Conservation (phyloP, 1,284 basidiomycete species). For the Trichosporon sp. region DNA sequence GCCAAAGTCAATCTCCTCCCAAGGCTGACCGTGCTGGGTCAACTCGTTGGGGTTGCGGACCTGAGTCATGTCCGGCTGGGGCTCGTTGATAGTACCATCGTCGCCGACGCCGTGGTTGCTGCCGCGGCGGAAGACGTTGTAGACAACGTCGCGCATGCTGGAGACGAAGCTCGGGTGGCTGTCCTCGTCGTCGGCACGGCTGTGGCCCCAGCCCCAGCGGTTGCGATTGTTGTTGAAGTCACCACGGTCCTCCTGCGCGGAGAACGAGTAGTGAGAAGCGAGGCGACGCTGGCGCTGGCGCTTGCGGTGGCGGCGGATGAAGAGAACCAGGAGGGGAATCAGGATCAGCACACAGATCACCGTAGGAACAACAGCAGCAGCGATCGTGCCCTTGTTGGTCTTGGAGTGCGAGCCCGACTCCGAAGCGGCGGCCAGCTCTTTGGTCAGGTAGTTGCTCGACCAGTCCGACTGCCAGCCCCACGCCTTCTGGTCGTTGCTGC, state of each 20-base stretch:
- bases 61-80: slow-evolving; percentile 27
- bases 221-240: slow-evolving; percentile 30
- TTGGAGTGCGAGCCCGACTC: slow-evolving; percentile 8
- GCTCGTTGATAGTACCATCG: slow-evolving; percentile 20
- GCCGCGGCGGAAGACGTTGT: slow-evolving; percentile 25
- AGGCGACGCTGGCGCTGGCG: slow-evolving; percentile 42
- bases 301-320: slow-evolving; percentile 39
- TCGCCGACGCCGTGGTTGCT: slow-evolving; percentile 21
- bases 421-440: slow-evolving; percentile 13
- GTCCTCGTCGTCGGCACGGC: slow-evolving; percentile 39
- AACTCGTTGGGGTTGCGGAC: slow-evolving; percentile 18
- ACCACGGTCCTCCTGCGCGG: slow-evolving; percentile 40
- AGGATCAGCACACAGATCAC: slow-evolving; percentile 35
- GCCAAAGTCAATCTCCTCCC: slow-evolving; percentile 51
- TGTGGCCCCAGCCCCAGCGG: slow-evolving; percentile 35
- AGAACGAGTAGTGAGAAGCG: slow-evolving; percentile 48
- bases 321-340: slow-evolving; percentile 34
- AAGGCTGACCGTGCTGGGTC: slow-evolving; percentile 35
- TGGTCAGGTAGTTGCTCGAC: slow-evolving; percentile 35
- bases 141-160: slow-evolving; percentile 19
- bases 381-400: slow-evolving; percentile 25
- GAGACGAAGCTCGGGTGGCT: slow-evolving; percentile 21
- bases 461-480: slow-evolving; percentile 47
- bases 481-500: slow-evolving; percentile 26
- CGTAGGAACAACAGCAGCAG: slow-evolving; percentile 41